A percentile compares a stretch with the other conserved stretches of the same genome.
Evolutionary conservation across 202 grass and related monocot genomes (phyloP).

Genomic region (Schoenoplectus tabernaemontani): DNA sequence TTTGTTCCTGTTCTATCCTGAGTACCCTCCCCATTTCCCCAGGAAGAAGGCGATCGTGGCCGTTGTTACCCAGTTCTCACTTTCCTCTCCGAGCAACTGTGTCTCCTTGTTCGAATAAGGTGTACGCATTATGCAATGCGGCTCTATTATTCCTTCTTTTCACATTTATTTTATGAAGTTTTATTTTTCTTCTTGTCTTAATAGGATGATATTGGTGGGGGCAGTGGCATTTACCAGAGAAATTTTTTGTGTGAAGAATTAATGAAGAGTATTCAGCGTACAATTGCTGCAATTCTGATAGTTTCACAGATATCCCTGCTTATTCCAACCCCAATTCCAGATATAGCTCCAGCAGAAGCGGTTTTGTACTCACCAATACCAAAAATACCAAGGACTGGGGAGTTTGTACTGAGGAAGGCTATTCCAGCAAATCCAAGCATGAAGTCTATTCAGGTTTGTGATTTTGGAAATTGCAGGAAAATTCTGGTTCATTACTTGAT

Average conservation of each 20-base stretch:
- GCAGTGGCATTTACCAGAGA: background rate
- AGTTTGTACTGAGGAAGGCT: conserved; percentile 77
- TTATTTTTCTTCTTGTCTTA: background rate
- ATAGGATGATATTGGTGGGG: conserved; percentile 19
- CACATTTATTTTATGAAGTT: background rate
- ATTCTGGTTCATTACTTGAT: background rate
- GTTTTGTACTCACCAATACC: conserved; percentile 91
- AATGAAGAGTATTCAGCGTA: conserved; percentile 31
- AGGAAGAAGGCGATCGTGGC: background rate
- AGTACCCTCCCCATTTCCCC: no score
- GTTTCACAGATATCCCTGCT: conserved; percentile 57
- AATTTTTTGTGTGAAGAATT: background rate
- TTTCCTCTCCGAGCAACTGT: background rate
- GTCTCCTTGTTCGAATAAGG: background rate
- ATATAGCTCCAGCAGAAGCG: conserved; percentile 46
- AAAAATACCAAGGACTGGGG: conserved; percentile 84
- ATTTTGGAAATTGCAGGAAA: background rate
- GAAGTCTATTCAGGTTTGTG: conserved; percentile 72
- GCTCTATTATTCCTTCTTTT: background rate
- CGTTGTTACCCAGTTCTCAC: background rate
- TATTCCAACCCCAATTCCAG: conserved; percentile 1
- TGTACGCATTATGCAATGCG: conserved; percentile 5
- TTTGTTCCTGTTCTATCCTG: background rate
- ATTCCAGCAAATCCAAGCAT: conserved; percentile 79
- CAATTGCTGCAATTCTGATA: conserved; percentile 50